phyloP scores from a whole-genome alignment of 192 early-diverging fungal genomes.

The Phycomyces nitens region DNA sequence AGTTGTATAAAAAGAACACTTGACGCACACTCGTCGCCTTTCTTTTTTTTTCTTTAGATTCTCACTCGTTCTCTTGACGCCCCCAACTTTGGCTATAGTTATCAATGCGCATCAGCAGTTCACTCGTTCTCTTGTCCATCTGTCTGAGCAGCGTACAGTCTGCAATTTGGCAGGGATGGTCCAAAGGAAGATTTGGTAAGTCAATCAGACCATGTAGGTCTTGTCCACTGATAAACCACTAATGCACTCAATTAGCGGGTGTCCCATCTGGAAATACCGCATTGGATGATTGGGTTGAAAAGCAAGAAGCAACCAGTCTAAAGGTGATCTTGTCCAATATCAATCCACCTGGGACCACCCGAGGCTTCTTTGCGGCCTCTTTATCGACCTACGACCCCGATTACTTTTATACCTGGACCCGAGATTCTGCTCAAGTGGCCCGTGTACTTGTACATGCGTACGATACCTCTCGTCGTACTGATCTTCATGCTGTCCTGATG shows the following conservation, averaged over 20 bases:
- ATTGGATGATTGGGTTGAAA: conserved; percentile 9
- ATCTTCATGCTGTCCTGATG: conserved; percentile 20
- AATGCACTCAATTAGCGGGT: background rate
- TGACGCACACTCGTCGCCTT: no score
- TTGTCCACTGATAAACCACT: no score
- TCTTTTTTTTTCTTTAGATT: no score
- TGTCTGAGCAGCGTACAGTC: no score
- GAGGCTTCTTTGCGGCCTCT: conserved; percentile 30
- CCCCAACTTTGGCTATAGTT: no score
- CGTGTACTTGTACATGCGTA: conserved; percentile 14
- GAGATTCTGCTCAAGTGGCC: conserved; percentile 39
- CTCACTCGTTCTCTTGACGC: no score
- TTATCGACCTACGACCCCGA: conserved; percentile 43
- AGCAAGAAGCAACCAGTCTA: conserved; percentile 4
- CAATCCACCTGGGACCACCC: conserved; percentile 11
- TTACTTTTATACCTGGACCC: conserved; percentile 77
- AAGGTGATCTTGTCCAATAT: conserved; percentile 20
- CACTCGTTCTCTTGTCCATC: no score
- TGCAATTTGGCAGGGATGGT: no score
- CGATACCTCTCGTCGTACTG: conserved; percentile 21
- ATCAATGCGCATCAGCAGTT: no score
- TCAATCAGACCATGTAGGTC: no score
- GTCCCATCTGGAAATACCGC: conserved; percentile 17
- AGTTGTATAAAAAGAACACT: no score
- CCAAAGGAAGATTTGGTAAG: no score